Evolutionary conservation across 1,284 basidiomycete genomes (phyloP).

Genomic region (Butyriboletus appendiculatus): DNA sequence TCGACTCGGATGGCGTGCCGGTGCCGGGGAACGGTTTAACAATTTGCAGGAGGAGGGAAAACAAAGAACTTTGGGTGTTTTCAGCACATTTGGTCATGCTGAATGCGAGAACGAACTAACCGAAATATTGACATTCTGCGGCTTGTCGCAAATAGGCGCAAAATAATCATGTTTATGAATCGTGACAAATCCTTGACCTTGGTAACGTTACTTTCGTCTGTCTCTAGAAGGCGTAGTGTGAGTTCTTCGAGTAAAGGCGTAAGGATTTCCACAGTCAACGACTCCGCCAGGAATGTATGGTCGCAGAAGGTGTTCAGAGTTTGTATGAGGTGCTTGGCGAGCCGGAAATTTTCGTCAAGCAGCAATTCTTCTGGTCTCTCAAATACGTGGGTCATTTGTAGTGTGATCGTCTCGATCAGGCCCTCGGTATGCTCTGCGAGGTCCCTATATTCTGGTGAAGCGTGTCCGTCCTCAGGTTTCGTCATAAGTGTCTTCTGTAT

Average conservation of each 20-base stretch:
- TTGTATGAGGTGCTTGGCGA: conserved; percentile 96
- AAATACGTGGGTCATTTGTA: conserved; percentile 89
- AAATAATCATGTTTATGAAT: conserved; percentile 98
- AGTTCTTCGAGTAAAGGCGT: conserved; percentile 84
- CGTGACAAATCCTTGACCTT: conserved; percentile 88
- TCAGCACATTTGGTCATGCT: conserved; percentile 6
- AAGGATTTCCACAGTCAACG: conserved; percentile 77
- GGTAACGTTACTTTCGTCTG: conserved; percentile 77
- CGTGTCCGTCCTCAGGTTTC: conserved; percentile 70
- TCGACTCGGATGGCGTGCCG: conserved; percentile 66
- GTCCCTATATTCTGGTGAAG: conserved; percentile 69
- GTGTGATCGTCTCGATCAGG: conserved; percentile 84
- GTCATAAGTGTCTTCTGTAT: conserved; percentile 81
- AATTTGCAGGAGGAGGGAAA: conserved; percentile 84
- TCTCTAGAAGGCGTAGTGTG: conserved; percentile 86
- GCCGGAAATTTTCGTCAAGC: conserved; percentile 78
- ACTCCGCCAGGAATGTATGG: conserved; percentile 78
- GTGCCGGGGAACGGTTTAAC: conserved; percentile 83
- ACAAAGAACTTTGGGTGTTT: conserved; percentile 57
- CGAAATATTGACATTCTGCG: conserved; percentile 91
- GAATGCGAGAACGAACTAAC: conserved; percentile 45
- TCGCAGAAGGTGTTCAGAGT: conserved; percentile 92
- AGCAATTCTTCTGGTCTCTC: conserved; percentile 74
- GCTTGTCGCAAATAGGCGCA: conserved; percentile 90
- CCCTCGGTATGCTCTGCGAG: conserved; percentile 84